These are phyloP conservation scores for Viola pubescens DNA, from an alignment of 441 rosid species.

Conservation along the genomic window DNA sequence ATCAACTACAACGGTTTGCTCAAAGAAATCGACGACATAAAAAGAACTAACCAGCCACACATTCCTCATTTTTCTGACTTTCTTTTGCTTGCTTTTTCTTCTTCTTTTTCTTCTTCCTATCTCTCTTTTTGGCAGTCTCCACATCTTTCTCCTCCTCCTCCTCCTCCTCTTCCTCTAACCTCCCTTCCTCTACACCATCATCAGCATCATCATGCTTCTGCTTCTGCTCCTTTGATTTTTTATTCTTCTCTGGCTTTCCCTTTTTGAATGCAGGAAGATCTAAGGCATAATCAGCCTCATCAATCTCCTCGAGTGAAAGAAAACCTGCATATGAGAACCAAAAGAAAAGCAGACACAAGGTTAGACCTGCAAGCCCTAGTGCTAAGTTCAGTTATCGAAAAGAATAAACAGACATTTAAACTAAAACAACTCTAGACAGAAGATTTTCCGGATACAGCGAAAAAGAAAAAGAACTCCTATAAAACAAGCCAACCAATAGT, in stretches of 20 bases:
- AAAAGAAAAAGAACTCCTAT: no score
- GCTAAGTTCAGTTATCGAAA: neutral
- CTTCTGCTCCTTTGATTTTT: constrained; percentile 28
- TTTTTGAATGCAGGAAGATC: constrained; percentile 30
- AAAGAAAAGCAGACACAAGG: constrained; percentile 3
- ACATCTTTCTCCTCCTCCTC: constrained; percentile 18
- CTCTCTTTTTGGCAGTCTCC: neutral
- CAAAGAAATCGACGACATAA: constrained; percentile 7
- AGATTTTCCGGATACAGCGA: neutral
- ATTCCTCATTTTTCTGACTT: constrained; percentile 25
- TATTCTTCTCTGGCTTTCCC: constrained; percentile 22
- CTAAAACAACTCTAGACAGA: neutral
- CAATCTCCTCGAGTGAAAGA: constrained; percentile 89
- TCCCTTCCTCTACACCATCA: constrained; percentile 23
- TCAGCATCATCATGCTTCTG: constrained; percentile 24
- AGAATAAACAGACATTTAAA: neutral
- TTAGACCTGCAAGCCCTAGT: neutral
- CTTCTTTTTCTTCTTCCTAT: constrained; percentile 29
- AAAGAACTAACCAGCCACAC: constrained; percentile 43
- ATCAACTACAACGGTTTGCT: neutral
- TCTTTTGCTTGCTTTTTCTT: constrained; percentile 25
- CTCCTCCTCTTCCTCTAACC: constrained; percentile 23
- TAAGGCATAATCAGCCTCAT: constrained; percentile 58
- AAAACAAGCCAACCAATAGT: no score
- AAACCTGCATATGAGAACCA: constrained; percentile 40